Evolutionary conservation across 75 land plant genomes (phyloP), one percentile per base, ranked within the genome.

Genomic region (Pinus albicaulis): DNA sequence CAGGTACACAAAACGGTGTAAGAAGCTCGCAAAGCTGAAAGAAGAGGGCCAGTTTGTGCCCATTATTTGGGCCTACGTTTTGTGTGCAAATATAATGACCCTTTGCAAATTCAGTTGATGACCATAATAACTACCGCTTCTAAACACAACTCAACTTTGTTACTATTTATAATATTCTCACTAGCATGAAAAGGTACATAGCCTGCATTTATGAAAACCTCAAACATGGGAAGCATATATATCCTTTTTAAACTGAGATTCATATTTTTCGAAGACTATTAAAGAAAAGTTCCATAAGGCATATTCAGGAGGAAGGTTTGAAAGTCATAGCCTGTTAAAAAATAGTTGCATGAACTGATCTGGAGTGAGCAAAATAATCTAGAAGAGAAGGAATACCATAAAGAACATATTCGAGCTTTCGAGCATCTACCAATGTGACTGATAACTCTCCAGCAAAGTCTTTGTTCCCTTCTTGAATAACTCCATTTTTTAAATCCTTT

Each of bases 391-490:
- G 31, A 17, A 59, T 87, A 91, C 87, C 87, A 63, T 61, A 66
- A 56, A 88, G 83, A 63, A 88, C 61, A 84, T 97, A 92, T 31
- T 84, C 41, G 48, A 97, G 89, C 58, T 95, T 95, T n/a, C 92
- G 80, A 57, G 95, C 98, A 85, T 97, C 95, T 61, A 95, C 88
- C 74, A 97, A 84, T 25, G 91, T 94, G 23, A 97, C 90, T 7
- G 99, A 97, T 19, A 97, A 80, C 66, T 97, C 99, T 28, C 99
- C 99, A 81, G 86, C 85, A 85, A 85, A 97, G 76, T 90, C 83
- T 71, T 86, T 89, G 76, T 88, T 94, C 44, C 89, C 84, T 65
- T 92, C 95, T 56, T 92, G 83, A 52, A 79, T 74, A 23, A 62
- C 80, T 48, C 77, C 95, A 57, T 83, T 76, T 76, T 85, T 86